Conservation (phyloP, 2,329 filamentous ascomycete genomes). For the Clonostachys chloroleuca region DNA sequence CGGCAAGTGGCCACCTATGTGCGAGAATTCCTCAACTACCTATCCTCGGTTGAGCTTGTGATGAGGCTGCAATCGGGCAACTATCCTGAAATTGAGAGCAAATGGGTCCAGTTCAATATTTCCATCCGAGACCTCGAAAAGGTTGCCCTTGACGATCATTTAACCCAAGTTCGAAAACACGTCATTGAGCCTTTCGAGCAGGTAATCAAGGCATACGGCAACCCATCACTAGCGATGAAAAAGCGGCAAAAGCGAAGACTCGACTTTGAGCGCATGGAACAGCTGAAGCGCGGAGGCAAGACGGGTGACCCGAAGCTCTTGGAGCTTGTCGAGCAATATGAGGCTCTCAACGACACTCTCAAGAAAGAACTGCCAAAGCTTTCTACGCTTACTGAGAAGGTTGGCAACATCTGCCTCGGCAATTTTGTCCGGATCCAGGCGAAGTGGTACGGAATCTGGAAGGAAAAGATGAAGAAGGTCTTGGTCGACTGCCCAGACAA, state of each 20-base stretch:
- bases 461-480: constrained; percentile 74
- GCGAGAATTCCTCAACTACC: constrained; percentile 73
- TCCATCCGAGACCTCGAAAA: constrained; percentile 83
- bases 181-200: constrained; percentile 82
- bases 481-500: constrained; percentile 60
- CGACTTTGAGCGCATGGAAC: constrained; percentile 79
- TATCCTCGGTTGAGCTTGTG: constrained; percentile 77
- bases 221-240: constrained; percentile 84
- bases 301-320: constrained; percentile 82
- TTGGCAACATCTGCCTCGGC: constrained; percentile 77
- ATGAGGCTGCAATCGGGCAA: constrained; percentile 68
- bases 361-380: constrained; percentile 89
- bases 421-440: constrained; percentile 83
- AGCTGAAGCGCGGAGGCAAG: constrained; percentile 74
- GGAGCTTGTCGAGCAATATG: constrained; percentile 84
- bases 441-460: constrained; percentile 79
- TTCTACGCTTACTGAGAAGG: constrained; percentile 73
- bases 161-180: constrained; percentile 67
- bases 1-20: constrained; percentile 78
- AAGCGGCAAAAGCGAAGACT: constrained; percentile 91
- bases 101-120: constrained; percentile 88
- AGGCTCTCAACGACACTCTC: constrained; percentile 85
- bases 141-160: constrained; percentile 70
- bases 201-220: constrained; percentile 75
- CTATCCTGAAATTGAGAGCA: constrained; percentile 83